Conservation (phyloP, 2,329 filamentous ascomycete species). For the Exophiala alcalophila region DNA sequence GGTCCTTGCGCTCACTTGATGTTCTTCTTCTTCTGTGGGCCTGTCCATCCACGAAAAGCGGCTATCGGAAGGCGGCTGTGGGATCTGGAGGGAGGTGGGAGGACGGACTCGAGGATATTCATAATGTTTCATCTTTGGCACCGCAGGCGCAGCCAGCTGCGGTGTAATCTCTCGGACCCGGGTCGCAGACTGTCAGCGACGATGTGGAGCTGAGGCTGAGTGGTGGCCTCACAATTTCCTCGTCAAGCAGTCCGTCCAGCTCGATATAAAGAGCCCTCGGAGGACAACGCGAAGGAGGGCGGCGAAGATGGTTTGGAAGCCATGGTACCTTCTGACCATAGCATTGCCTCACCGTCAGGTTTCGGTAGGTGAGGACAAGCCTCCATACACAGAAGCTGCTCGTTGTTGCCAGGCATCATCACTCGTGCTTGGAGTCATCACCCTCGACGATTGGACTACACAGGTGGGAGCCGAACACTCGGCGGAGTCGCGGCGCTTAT, state of each 20-base stretch:
- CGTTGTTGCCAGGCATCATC: slow-evolving; percentile 13
- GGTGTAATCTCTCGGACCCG: slow-evolving; percentile 1
- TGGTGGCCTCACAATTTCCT: slow-evolving; percentile 9
- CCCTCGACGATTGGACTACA: slow-evolving; percentile 22
- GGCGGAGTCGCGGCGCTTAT: slow-evolving; percentile 25
- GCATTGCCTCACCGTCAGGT: slow-evolving; percentile 18
- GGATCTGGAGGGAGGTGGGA: slow-evolving; percentile 19
- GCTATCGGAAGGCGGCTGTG: slow-evolving; percentile 8
- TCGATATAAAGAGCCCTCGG: slow-evolving; percentile 4
- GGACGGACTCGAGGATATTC: slow-evolving; percentile 28
- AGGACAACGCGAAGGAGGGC: slow-evolving; percentile 6
- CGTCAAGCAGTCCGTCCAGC: slow-evolving; percentile 3
- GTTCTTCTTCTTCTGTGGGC: slow-evolving; percentile 22
- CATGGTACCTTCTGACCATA: slow-evolving; percentile 13
- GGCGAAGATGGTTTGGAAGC: neutral
- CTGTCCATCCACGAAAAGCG: slow-evolving; percentile 28
- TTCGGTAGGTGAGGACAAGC: slow-evolving; percentile 13
- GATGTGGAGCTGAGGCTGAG: slow-evolving; percentile 11
- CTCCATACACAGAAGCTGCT: slow-evolving; percentile 1
- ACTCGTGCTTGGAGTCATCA: slow-evolving; percentile 26
- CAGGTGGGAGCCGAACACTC: slow-evolving; percentile 16
- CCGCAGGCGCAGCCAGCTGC: slow-evolving; percentile 14
- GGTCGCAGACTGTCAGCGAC: slow-evolving; percentile 15
- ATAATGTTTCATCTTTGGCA: slow-evolving; percentile 23
- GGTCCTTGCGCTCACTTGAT: slow-evolving; percentile 15